A percentile compares a stretch with the other conserved stretches of the same genome.
Conservation (phyloP, 2,329 filamentous ascomycete genomes). For the Aureobasidium vineae region DNA sequence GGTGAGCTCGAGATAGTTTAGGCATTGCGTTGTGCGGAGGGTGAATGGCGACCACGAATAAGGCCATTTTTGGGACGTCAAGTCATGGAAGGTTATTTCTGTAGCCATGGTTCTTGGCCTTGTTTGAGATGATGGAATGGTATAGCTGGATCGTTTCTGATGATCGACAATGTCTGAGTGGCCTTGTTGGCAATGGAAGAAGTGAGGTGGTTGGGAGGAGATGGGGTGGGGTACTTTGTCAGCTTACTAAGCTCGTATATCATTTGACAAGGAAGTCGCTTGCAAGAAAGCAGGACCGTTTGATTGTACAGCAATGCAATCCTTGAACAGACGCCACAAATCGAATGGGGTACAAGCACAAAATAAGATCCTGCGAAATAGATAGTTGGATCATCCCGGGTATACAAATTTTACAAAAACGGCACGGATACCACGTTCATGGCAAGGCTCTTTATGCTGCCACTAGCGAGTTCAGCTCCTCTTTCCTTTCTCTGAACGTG, state of each 20-base stretch:
- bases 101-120: not conserved
- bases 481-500: constrained; percentile 69
- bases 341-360: no score
- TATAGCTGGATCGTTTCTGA: not conserved
- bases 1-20: not conserved
- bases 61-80: constrained; percentile 5
- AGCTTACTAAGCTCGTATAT: constrained; percentile 8
- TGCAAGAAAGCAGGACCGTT: not conserved
- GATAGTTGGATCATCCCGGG: not conserved
- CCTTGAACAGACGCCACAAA: no score
- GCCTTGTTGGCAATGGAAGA: not conserved
- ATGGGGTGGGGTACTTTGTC: not conserved
- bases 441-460: not conserved
- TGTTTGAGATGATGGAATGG: no score
- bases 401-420: not conserved
- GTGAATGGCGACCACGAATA: constrained; percentile 21
- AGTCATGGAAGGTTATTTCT: constrained; percentile 19
- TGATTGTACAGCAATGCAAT: not conserved
- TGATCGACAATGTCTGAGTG: not conserved
- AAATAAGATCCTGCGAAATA: no score
- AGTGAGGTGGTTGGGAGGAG: not conserved
- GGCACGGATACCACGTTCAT: not conserved
- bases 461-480: constrained; percentile 67
- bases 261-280: not conserved
- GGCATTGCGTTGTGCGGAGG: constrained; percentile 1